These are phyloP conservation scores for Phytopythium cucurbitacearum DNA, from an alignment of 352 stramenopile species.

Conservation along the genomic window DNA sequence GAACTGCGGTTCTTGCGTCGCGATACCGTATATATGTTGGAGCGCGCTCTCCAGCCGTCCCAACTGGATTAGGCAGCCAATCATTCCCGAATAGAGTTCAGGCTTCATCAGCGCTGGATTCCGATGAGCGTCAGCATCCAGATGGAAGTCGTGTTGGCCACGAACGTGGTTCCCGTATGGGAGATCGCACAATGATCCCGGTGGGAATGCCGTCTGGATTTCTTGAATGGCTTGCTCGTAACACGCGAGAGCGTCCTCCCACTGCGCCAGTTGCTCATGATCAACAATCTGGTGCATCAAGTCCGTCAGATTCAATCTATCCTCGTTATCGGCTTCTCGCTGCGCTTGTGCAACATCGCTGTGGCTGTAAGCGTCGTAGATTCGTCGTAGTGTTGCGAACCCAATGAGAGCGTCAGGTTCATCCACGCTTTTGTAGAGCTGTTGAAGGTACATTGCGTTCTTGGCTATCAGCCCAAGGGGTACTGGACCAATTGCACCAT, in stretches of 20 bases:
- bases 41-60: constrained; percentile 79
- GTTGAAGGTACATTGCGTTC: constrained; percentile 66
- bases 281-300: constrained; percentile 71
- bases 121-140: constrained; percentile 27
- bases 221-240: constrained; percentile 78
- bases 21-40: constrained; percentile 85
- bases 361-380: constrained; percentile 39
- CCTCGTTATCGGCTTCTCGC: constrained; percentile 18
- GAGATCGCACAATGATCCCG: constrained; percentile 13
- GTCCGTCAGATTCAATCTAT: constrained; percentile 52
- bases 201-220: constrained; percentile 46
- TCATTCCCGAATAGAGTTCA: constrained; percentile 76
- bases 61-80: constrained; percentile 81
- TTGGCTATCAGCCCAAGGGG: constrained; percentile 45
- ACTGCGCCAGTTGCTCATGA: constrained; percentile 64
- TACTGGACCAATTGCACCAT: constrained; percentile 21
- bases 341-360: constrained; percentile 18
- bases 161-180: background rate
- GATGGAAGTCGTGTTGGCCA: no score
- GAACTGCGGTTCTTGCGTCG: constrained; percentile 70
- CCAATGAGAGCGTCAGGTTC: constrained; percentile 62
- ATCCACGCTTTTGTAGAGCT: constrained; percentile 76
- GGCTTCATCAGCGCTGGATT: constrained; percentile 63
- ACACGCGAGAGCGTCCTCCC: constrained; percentile 71
- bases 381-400: constrained; percentile 47